Evolutionary conservation across 2,329 filamentous ascomycete species (phyloP).

Genomic region (Tetracladium maxilliforme): DNA sequence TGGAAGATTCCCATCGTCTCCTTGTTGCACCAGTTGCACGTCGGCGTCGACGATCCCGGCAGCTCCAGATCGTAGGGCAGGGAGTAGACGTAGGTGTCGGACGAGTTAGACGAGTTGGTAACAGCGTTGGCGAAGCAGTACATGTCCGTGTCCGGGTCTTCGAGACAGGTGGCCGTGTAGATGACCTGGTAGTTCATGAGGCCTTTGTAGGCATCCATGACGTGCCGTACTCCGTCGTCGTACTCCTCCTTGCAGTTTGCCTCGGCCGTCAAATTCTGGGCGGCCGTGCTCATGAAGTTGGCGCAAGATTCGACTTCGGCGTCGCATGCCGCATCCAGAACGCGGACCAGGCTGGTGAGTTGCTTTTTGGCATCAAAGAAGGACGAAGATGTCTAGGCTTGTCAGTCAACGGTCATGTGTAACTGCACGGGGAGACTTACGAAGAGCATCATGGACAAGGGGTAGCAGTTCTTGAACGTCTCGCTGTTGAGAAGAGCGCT

Average conservation of each 20-base stretch:
- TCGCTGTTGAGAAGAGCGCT: constrained; percentile 10
- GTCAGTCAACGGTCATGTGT: background rate
- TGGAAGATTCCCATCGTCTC: constrained; percentile 75
- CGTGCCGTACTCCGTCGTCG: constrained; percentile 47
- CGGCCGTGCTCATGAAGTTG: constrained; percentile 46
- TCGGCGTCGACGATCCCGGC: constrained; percentile 51
- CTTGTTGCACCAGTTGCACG: constrained; percentile 62
- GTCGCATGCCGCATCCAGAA: constrained; percentile 65
- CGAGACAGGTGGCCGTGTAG: constrained; percentile 70
- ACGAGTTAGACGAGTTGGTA: constrained; percentile 55
- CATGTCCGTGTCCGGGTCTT: constrained; percentile 44
- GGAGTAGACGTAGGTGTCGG: constrained; percentile 72
- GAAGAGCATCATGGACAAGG: constrained; percentile 71
- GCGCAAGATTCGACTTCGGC: constrained; percentile 53
- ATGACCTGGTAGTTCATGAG: constrained; percentile 64
- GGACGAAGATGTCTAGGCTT: constrained; percentile 54
- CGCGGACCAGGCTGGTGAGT: constrained; percentile 55
- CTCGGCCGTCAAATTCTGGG: constrained; percentile 44
- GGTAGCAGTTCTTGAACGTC: constrained; percentile 45
- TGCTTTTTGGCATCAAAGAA: constrained; percentile 74
- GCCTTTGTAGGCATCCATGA: constrained; percentile 61
- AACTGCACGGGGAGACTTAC: constrained; percentile 26
- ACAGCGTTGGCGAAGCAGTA: constrained; percentile 80
- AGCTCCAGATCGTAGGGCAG: constrained; percentile 64
- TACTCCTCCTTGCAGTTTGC: constrained; percentile 62